A percentile compares a stretch with the other conserved stretches of the same genome.
These are phyloP conservation scores for Penicillium digitatum DNA, from an alignment of 2,329 filamentous ascomycete genomes.

Conservation along the genomic window DNA sequence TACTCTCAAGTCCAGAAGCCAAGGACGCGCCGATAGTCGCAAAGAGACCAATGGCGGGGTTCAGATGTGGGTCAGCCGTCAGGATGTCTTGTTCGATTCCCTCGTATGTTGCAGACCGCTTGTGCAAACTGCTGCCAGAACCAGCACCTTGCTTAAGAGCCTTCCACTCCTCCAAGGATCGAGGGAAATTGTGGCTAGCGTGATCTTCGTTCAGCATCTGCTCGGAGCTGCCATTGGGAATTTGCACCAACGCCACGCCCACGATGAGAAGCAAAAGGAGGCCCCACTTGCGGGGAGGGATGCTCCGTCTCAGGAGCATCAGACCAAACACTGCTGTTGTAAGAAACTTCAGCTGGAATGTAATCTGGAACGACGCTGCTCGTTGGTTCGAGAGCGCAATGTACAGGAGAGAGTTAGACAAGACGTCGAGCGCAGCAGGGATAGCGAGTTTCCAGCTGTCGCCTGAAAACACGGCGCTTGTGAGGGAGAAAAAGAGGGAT, in stretches of 20 bases:
- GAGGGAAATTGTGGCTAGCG: conserved; percentile 65
- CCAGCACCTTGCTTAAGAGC: conserved; percentile 49
- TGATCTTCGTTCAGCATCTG: conserved; percentile 58
- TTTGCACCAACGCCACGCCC: conserved; percentile 80
- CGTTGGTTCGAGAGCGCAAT: conserved; percentile 86
- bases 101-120: conserved; percentile 82
- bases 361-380: conserved; percentile 86
- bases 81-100: conserved; percentile 67
- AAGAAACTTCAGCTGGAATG: conserved; percentile 92
- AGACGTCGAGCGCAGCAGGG: conserved; percentile 79
- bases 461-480: conserved; percentile 74
- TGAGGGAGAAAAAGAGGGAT: conserved; percentile 74
- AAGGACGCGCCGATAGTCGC: conserved; percentile 74
- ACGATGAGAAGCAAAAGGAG: conserved; percentile 73
- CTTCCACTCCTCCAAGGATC: conserved; percentile 72
- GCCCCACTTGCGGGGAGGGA: conserved; percentile 73
- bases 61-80: conserved; percentile 58
- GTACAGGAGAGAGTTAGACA: conserved; percentile 93
- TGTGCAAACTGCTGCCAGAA: conserved; percentile 46
- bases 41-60: conserved; percentile 71
- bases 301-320: conserved; percentile 64
- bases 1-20: conserved; percentile 78
- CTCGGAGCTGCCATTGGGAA: conserved; percentile 61
- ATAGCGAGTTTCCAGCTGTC: conserved; percentile 95
- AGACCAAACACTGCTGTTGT: conserved; percentile 86